These are phyloP conservation scores for Chytriomyces sp. DNA, from an alignment of 192 early-diverging fungal genomes.

Conservation along the genomic window DNA sequence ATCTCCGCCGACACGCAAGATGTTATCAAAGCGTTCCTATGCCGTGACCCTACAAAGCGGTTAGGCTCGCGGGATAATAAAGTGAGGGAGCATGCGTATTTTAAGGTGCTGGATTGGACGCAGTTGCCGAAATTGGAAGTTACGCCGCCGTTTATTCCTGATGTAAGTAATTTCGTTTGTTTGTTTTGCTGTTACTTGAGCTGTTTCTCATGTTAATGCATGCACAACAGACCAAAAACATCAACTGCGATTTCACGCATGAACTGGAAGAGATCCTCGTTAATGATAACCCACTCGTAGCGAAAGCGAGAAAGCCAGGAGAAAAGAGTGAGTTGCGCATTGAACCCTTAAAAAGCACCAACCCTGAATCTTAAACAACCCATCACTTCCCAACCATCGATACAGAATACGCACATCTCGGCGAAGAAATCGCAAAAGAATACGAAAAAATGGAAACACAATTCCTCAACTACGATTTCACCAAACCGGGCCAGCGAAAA, in stretches of 20 bases:
- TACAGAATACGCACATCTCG: constrained; percentile 28
- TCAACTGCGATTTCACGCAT: constrained; percentile 97
- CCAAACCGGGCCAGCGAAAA: not conserved
- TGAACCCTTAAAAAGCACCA: not conserved
- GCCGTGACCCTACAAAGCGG: constrained; percentile 46
- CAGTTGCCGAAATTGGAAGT: constrained; percentile 72
- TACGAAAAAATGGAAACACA: constrained; percentile 34
- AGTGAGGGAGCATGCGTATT: constrained; percentile 80
- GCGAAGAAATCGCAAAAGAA: constrained; percentile 18
- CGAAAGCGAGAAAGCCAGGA: constrained; percentile 64
- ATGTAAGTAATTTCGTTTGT: constrained; percentile 57
- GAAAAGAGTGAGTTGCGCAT: constrained; percentile 15
- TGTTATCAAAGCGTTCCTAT: constrained; percentile 62
- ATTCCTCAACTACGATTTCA: constrained; percentile 34
- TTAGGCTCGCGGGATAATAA: constrained; percentile 48
- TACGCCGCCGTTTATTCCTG: constrained; percentile 83
- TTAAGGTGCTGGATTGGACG: constrained; percentile 78
- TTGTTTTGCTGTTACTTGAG: constrained; percentile 9
- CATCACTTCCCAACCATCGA: not conserved
- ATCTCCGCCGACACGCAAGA: constrained; percentile 16
- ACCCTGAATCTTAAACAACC: not conserved
- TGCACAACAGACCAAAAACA: constrained; percentile 69
- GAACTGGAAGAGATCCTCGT: constrained; percentile 95
- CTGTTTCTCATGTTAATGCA: not conserved
- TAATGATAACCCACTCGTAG: constrained; percentile 94